Conservation (phyloP, 768 basidiomycete species). For the Hortiboletus campestris region DNA sequence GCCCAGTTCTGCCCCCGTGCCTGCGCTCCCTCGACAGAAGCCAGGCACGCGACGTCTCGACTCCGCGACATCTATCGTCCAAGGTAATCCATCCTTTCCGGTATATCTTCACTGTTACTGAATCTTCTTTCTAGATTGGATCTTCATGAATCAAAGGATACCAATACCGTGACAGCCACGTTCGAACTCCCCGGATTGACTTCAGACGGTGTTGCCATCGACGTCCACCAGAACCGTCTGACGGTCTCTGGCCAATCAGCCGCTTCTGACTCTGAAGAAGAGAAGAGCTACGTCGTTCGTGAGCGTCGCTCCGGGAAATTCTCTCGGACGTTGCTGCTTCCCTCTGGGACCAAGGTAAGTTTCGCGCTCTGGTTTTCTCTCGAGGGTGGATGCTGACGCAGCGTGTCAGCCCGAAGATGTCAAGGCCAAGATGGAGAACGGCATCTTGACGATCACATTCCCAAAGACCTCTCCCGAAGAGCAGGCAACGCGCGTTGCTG, state of each 20-base stretch:
- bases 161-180: slow-evolving; percentile 46
- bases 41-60: neutral
- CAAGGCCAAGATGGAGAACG: slow-evolving; percentile 47
- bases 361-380: neutral
- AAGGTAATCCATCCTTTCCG: slow-evolving; percentile 12
- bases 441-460: slow-evolving; percentile 47
- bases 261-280: slow-evolving; percentile 31
- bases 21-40: neutral
- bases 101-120: neutral
- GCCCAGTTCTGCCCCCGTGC: slow-evolving; percentile 8
- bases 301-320: slow-evolving; percentile 48
- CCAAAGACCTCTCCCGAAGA: slow-evolving; percentile 41
- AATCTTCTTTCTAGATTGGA: slow-evolving; percentile 37
- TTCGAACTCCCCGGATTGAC: slow-evolving; percentile 57
- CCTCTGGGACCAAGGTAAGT: slow-evolving; percentile 46
- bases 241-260: slow-evolving; percentile 46
- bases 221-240: slow-evolving; percentile 46
- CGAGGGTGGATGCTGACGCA: neutral
- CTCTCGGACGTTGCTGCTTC: slow-evolving; percentile 44
- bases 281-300: slow-evolving; percentile 39
- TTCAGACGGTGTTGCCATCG: slow-evolving; percentile 46
- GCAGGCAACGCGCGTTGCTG: slow-evolving; percentile 15
- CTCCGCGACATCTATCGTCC: slow-evolving; percentile 10
- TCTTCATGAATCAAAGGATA: slow-evolving; percentile 42
- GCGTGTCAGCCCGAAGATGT: slow-evolving; percentile 41